A percentile compares a stretch with the other conserved stretches of the same genome.
Evolutionary conservation across 75 land plant species (phyloP).

Genomic region (Isoetes taiwanensis): DNA sequence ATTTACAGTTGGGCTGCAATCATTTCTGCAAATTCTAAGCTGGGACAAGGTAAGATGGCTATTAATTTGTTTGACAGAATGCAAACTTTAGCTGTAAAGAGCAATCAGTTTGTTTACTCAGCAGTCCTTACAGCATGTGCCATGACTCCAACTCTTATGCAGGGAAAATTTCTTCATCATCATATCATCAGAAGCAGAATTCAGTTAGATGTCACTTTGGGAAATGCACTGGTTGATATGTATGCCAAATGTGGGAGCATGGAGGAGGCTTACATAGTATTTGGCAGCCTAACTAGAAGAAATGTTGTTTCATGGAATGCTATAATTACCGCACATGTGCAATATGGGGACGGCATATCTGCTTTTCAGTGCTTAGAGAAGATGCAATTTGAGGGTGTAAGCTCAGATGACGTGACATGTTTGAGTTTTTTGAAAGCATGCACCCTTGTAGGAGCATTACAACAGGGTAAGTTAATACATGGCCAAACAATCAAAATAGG

Average conservation of each 20-base stretch:
- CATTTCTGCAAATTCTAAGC: conserved; percentile 20
- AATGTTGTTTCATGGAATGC: conserved; percentile 41
- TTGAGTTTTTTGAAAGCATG: conserved; percentile 17
- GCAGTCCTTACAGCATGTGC: conserved; percentile 26
- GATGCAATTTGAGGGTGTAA: conserved; percentile 2
- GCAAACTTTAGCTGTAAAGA: conserved; percentile 25
- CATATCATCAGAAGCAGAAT: conserved; percentile 13
- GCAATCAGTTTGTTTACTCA: conserved; percentile 18
- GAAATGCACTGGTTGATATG: conserved; percentile 30
- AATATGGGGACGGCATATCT: conserved; percentile 11
- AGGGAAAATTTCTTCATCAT: conserved; percentile 32
- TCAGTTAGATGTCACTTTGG: conserved; percentile 19
- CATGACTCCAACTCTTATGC: conserved; percentile 13
- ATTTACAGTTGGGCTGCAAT: conserved; percentile 34
- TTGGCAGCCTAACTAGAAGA: conserved; percentile 16
- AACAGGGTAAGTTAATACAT: conserved; percentile 8
- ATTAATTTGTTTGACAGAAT: conserved; percentile 17
- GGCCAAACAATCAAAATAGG: too few relatives aligned
- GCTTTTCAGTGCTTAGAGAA: conserved; percentile 6
- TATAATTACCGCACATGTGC: conserved; percentile 17
- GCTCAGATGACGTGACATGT: conserved; percentile 20
- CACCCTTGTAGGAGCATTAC: conserved; percentile 11
- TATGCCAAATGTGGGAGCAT: conserved; percentile 31
- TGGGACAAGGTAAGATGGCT: conserved; percentile 25
- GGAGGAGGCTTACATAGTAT: conserved; percentile 28